Conservation (phyloP, 371 early-diverging fungal genomes). For the Mortierella sp. region DNA sequence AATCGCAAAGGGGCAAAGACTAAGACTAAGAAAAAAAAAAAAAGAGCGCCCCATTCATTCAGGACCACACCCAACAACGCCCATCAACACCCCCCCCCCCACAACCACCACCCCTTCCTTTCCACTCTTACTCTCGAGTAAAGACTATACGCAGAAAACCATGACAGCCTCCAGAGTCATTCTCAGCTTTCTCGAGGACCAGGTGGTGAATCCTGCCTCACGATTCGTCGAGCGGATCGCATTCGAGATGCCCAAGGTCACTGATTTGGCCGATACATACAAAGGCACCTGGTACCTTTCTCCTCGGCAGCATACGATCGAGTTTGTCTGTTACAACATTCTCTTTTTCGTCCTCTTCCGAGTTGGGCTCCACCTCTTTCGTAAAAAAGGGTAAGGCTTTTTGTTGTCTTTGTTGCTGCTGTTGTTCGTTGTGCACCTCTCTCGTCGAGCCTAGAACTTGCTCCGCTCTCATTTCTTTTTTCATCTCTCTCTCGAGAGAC, state of each 20-base stretch:
- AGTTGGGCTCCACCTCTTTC: slow-evolving; percentile 25
- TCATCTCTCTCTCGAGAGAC: too few relatives aligned
- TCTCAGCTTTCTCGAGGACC: slow-evolving; percentile 33
- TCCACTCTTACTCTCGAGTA: neutral
- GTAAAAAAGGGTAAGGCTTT: slow-evolving; percentile 42
- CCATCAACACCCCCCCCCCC: neutral
- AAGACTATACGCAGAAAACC: too few relatives aligned
- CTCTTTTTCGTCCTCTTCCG: slow-evolving; percentile 45
- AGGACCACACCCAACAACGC: neutral
- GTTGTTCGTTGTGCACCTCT: neutral
- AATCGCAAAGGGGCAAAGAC: too few relatives aligned
- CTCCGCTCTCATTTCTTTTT: neutral
- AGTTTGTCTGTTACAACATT: slow-evolving; percentile 50
- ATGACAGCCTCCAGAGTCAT: slow-evolving; percentile 34
- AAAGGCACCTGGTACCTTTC: slow-evolving; percentile 54
- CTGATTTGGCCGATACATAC: slow-evolving; percentile 50
- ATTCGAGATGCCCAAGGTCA: slow-evolving; percentile 46
- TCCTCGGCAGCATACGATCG: slow-evolving; percentile 48
- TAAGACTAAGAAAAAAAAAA: too few relatives aligned
- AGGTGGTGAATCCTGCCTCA: slow-evolving; percentile 41
- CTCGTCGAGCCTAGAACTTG: slow-evolving; percentile 5
- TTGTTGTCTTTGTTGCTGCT: neutral
- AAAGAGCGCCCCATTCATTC: too few relatives aligned
- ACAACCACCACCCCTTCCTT: neutral
- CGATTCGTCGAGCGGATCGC: slow-evolving; percentile 43